Conservation (phyloP, 2,329 filamentous ascomycete genomes). For the Cladosporium austrohemisphaericum region DNA sequence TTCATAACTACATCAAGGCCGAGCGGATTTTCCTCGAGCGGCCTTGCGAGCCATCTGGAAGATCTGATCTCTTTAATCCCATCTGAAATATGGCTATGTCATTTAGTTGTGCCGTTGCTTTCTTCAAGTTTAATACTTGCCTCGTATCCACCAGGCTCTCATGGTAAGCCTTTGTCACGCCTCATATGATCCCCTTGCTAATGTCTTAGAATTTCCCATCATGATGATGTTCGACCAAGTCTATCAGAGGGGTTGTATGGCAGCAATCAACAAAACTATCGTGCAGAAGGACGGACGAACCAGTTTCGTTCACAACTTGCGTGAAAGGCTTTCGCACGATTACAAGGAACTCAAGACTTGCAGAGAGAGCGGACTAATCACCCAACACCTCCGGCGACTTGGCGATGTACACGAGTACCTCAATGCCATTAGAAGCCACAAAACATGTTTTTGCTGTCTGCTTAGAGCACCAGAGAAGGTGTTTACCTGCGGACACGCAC, state of each 20-base stretch:
- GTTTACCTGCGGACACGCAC: constrained; percentile 33
- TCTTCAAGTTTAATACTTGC: constrained; percentile 27
- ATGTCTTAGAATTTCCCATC: constrained; percentile 13
- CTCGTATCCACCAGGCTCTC: constrained; percentile 24
- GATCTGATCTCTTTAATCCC: constrained; percentile 26
- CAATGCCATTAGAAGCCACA: constrained; percentile 20
- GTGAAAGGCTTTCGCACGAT: background rate
- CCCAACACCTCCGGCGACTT: constrained; percentile 2
- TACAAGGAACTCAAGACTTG: constrained; percentile 2
- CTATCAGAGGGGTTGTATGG: constrained; percentile 2
- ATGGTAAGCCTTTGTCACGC: constrained; percentile 21
- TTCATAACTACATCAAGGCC: constrained; percentile 23
- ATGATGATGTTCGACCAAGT: constrained; percentile 13
- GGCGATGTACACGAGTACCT: constrained; percentile 5
- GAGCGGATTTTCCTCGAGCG: constrained; percentile 17
- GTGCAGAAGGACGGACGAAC: constrained; percentile 5
- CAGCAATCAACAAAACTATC: constrained; percentile 3
- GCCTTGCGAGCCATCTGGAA: constrained; percentile 22
- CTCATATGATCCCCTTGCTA: background rate
- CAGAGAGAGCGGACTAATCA: background rate
- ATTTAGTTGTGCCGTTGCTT: constrained; percentile 25
- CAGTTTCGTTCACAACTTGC: background rate
- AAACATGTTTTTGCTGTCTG: constrained; percentile 32
- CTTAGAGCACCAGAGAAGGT: constrained; percentile 29
- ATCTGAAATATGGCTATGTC: constrained; percentile 24